Conservation (phyloP, 192 early-diverging fungal species). For the Phycomyces nitens region DNA sequence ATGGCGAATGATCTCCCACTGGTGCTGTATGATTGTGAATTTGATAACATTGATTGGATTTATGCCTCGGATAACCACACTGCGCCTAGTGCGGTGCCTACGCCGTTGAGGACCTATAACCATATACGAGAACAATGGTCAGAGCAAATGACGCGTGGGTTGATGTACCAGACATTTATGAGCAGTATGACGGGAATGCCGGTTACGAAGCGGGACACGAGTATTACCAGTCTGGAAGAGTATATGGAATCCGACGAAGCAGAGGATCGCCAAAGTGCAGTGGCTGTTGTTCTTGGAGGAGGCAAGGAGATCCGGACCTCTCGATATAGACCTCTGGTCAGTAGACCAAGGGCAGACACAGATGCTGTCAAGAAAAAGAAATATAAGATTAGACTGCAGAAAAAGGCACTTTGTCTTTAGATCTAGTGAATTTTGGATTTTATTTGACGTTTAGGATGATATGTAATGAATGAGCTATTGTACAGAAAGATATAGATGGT, state of each 20-base stretch:
- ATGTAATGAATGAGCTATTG: too few relatives aligned
- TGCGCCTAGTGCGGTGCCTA: slow-evolving; percentile 19
- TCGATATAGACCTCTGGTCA: slow-evolving; percentile 19
- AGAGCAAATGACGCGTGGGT: slow-evolving; percentile 44
- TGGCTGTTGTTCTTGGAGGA: slow-evolving; percentile 27
- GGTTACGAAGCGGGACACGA: slow-evolving; percentile 1
- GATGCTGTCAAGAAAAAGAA: slow-evolving; percentile 37
- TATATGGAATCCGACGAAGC: not conserved
- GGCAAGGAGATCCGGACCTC: slow-evolving; percentile 21
- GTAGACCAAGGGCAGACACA: slow-evolving; percentile 31
- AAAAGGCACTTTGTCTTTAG: not conserved
- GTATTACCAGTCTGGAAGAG: not conserved
- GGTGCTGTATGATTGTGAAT: slow-evolving; percentile 85
- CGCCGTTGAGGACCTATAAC: slow-evolving; percentile 36
- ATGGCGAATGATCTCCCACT: slow-evolving; percentile 91
- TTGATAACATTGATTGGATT: slow-evolving; percentile 60
- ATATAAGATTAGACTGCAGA: slow-evolving; percentile 10
- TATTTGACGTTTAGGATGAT: not conserved
- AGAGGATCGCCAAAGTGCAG: not conserved
- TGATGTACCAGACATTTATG: slow-evolving; percentile 43
- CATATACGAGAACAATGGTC: slow-evolving; percentile 49
- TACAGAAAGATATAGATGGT: not conserved
- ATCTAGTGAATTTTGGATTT: not conserved
- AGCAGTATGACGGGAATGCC: slow-evolving; percentile 8
- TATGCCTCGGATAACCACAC: slow-evolving; percentile 38